phyloP scores from a whole-genome alignment of 2,329 filamentous ascomycete species.

The Trichoderma atroviride region DNA sequence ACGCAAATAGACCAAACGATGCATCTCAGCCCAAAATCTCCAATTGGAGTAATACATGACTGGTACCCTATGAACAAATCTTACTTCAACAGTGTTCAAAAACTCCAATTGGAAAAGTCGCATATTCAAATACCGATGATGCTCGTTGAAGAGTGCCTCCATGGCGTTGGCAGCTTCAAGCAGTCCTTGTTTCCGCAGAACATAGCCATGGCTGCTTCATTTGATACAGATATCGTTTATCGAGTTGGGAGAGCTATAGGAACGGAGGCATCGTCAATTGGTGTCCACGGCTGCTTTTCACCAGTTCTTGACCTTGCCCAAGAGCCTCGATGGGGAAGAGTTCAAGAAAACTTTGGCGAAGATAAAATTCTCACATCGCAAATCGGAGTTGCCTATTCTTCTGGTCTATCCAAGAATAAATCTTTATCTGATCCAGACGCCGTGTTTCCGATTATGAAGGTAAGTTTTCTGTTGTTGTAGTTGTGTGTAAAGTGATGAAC shows the following conservation, averaged over 20 bases:
- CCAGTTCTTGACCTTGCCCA: slow-evolving; percentile 24
- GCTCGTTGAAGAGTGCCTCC: slow-evolving; percentile 25
- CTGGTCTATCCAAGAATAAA: slow-evolving; percentile 25
- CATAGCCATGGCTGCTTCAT: slow-evolving; percentile 23
- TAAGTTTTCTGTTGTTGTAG: not conserved
- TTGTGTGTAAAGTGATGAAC: not conserved
- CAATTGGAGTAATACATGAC: slow-evolving; percentile 22
- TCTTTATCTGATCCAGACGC: slow-evolving; percentile 19
- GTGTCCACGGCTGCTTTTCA: slow-evolving; percentile 23
- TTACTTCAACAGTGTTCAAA: slow-evolving; percentile 9
- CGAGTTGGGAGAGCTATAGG: slow-evolving; percentile 23
- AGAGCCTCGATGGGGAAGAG: slow-evolving; percentile 24
- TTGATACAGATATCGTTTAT: slow-evolving; percentile 23
- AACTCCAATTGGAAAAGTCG: slow-evolving; percentile 23
- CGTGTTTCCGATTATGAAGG: slow-evolving; percentile 25
- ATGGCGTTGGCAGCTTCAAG: slow-evolving; percentile 6
- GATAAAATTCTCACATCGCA: slow-evolving; percentile 24
- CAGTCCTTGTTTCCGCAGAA: slow-evolving; percentile 25
- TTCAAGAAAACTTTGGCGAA: slow-evolving; percentile 25
- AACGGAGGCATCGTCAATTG: slow-evolving; percentile 20
- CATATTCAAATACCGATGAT: slow-evolving; percentile 24
- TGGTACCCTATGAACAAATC: slow-evolving; percentile 27
- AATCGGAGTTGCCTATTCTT: slow-evolving; percentile 23
- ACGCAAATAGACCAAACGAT: slow-evolving; percentile 15
- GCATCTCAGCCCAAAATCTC: slow-evolving; percentile 23